Evolutionary conservation across 768 basidiomycete species (phyloP).

Genomic region (Trametes cubensis): DNA sequence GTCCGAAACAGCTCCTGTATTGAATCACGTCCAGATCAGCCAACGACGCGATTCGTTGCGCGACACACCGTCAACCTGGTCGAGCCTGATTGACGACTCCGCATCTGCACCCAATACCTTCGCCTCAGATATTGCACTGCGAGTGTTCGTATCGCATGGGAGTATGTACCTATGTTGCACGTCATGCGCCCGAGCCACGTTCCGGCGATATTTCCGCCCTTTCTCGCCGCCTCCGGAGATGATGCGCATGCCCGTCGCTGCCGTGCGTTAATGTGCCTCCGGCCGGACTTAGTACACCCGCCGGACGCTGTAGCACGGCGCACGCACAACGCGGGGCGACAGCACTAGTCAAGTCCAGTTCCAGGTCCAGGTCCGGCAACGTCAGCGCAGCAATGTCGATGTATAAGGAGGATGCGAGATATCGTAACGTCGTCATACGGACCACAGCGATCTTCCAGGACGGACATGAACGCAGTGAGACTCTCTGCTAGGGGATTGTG

Average conservation of each 20-base stretch:
- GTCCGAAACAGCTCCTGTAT: background rate
- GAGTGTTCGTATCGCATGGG: too few species aligned
- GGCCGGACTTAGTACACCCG: too few species aligned
- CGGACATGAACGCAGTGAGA: conserved; percentile 14
- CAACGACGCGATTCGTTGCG: background rate
- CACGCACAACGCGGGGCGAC: background rate
- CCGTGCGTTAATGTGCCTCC: too few species aligned
- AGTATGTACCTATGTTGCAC: background rate
- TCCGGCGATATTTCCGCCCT: conserved; percentile 4
- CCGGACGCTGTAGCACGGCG: background rate
- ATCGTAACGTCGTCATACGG: background rate
- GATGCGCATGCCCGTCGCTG: background rate
- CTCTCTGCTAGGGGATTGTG: background rate
- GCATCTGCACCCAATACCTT: too few species aligned
- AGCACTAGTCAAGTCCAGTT: background rate
- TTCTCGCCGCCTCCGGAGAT: conserved; percentile 5
- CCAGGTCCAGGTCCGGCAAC: background rate
- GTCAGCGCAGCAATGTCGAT: background rate
- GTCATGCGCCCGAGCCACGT: conserved; percentile 1
- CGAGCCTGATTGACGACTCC: too few species aligned
- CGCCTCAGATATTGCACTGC: too few species aligned
- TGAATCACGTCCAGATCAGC: background rate
- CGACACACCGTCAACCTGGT: too few species aligned
- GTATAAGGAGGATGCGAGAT: too few species aligned
- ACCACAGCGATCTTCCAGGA: conserved; percentile 6